Conservation (phyloP, 1,284 basidiomycete species). For the Cerrena zonata region DNA sequence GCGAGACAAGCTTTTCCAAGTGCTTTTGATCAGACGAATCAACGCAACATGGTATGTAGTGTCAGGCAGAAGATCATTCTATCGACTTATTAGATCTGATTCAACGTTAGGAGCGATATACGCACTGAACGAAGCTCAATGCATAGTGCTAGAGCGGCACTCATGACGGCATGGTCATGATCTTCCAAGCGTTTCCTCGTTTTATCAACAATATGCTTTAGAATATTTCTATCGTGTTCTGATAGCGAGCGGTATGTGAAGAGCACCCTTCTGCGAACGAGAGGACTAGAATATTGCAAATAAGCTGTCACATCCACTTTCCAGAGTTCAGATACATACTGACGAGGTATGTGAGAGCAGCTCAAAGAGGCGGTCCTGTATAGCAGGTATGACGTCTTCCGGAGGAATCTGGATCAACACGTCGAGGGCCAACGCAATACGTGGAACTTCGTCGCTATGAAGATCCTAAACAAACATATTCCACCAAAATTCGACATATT, state of each 20-base stretch:
- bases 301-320: too few relatives aligned
- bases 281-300: slow-evolving; percentile 33
- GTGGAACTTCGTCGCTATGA: slow-evolving; percentile 45
- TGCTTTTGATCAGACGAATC: slow-evolving; percentile 4
- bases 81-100: background rate
- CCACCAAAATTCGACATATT: slow-evolving; percentile 1
- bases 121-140: slow-evolving; percentile 24
- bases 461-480: slow-evolving; percentile 52
- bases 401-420: slow-evolving; percentile 53
- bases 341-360: slow-evolving; percentile 68
- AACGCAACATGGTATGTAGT: slow-evolving; percentile 7
- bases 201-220: slow-evolving; percentile 39
- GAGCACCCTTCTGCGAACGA: slow-evolving; percentile 57
- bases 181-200: slow-evolving; percentile 45
- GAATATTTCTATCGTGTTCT: slow-evolving; percentile 39
- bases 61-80: background rate
- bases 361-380: slow-evolving; percentile 58
- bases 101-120: background rate
- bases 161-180: slow-evolving; percentile 39
- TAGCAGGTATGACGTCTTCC: slow-evolving; percentile 64
- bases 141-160: slow-evolving; percentile 41
- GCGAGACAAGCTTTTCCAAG: slow-evolving; percentile 4
- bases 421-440: slow-evolving; percentile 68
- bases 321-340: slow-evolving; percentile 42
- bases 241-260: slow-evolving; percentile 55